These are phyloP conservation scores for Schizopora paradoxa DNA, from an alignment of 1,284 basidiomycete species.

Conservation along the genomic window DNA sequence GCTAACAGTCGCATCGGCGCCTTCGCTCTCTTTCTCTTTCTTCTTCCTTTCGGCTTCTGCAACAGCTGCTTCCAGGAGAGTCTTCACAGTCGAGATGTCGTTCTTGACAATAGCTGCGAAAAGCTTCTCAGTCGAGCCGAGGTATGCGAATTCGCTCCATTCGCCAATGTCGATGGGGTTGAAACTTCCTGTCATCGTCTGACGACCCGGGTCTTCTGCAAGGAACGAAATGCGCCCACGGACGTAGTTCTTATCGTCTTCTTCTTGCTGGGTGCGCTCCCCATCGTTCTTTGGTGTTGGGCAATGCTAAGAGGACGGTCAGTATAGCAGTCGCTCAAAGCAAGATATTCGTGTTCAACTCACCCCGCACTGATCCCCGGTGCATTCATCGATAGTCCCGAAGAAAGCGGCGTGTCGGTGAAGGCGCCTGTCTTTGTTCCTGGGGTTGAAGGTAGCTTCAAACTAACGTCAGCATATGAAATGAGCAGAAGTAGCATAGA, in stretches of 20 bases:
- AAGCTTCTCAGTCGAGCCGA: slow-evolving; percentile 45
- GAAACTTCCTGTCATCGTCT: slow-evolving; percentile 56
- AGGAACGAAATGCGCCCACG: slow-evolving; percentile 53
- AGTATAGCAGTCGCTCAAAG: not conserved
- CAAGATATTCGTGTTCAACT: not conserved
- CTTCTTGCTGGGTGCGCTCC: slow-evolving; percentile 42
- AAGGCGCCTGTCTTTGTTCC: slow-evolving; percentile 50
- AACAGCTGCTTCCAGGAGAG: slow-evolving; percentile 38
- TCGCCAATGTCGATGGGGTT: slow-evolving; percentile 61
- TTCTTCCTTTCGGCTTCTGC: no score
- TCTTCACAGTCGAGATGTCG: slow-evolving; percentile 35
- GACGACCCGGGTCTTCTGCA: slow-evolving; percentile 53
- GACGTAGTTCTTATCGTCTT: slow-evolving; percentile 48
- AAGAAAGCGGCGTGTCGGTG: slow-evolving; percentile 62
- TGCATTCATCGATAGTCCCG: slow-evolving; percentile 48
- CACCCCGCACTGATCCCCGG: slow-evolving; percentile 58
- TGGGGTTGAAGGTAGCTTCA: slow-evolving; percentile 53
- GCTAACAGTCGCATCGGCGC: no score
- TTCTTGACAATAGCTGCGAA: slow-evolving; percentile 45
- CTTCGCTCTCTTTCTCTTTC: no score
- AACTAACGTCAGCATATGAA: not conserved
- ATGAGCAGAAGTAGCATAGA: not conserved
- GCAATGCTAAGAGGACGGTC: no score
- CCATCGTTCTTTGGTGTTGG: slow-evolving; percentile 46
- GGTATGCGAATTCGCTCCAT: slow-evolving; percentile 56